Base-by-base conservation (phyloP, 2,329 filamentous ascomycete genomes). In the Fusarium illudens region DNA sequence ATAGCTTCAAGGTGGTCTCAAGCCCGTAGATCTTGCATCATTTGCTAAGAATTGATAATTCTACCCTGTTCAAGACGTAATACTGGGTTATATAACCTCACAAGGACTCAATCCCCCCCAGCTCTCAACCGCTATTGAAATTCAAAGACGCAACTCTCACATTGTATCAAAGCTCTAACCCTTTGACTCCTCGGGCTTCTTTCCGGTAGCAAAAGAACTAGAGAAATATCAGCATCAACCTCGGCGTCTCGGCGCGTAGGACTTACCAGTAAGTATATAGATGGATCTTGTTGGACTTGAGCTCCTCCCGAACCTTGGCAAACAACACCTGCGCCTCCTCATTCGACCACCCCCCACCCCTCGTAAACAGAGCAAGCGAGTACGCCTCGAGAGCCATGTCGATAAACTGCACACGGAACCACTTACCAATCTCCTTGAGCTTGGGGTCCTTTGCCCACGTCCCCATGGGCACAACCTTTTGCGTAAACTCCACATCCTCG, bases 391-490 rank as follows among this genome's bases (percentile, higher is more conserved):
- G 52, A 11, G 64, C 68, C 44, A 63, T 44, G 27, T 72, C 68
- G 2, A 73, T 44, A 29, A 71, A 69, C 20, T 73, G 69, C 1
- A 60, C 56, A 1, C 66, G 56, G 32, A 71, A 71, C 32, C 65
- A 42, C 49, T 80, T 20, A 0, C 62, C 62, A 56, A 65, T 51
- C 32, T 65, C 77, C 62, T 82, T 83, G 20, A 82, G 73, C n/a
- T 76, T 77, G 2, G 75, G 71, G 36, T 83, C 77, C 37, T 77
- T 79, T 2, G 82, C 77, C 82, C 82, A 84, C 1, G 73, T 73
- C 30, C 78, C 79, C 10, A 79, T 72, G 0, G 82, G 81, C 5
- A 82, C 73, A 58, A 79, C 74, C 50, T 73, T 67, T 17, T 69
- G 66, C 11, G 60, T 70, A 11, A 74, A 64, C 2, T 58, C 60